phyloP scores from a whole-genome alignment of 2,329 filamentous ascomycete genomes.

The Exophiala aquamarina region DNA sequence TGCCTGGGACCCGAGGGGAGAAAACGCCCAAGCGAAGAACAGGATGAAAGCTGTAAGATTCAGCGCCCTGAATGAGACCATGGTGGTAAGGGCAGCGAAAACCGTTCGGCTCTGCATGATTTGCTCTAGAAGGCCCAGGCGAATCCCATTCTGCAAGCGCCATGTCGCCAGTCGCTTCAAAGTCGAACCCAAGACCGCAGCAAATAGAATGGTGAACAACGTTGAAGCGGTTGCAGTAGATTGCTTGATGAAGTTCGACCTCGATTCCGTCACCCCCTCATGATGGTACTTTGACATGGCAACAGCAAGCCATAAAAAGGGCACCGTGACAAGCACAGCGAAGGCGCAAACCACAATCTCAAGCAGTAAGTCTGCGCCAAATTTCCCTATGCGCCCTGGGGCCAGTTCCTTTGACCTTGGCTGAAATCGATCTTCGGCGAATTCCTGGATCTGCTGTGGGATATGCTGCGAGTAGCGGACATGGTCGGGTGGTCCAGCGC shows the following conservation, averaged over 20 bases:
- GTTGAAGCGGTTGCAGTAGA: constrained; percentile 18
- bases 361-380: constrained; percentile 15
- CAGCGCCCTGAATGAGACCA: constrained; percentile 11
- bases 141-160: constrained; percentile 19
- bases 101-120: constrained; percentile 25
- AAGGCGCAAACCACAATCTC: constrained; percentile 16
- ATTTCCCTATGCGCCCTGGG: constrained; percentile 12
- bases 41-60: constrained; percentile 20
- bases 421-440: neutral
- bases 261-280: constrained; percentile 6
- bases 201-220: constrained; percentile 26
- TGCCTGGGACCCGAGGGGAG: constrained; percentile 25
- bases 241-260: constrained; percentile 12
- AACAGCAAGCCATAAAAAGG: constrained; percentile 18
- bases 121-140: constrained; percentile 25
- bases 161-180: constrained; percentile 22
- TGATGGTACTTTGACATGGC: constrained; percentile 9
- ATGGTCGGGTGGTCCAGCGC: constrained; percentile 5
- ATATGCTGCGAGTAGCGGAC: neutral
- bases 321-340: constrained; percentile 9
- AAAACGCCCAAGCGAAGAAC: constrained; percentile 21
- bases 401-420: neutral
- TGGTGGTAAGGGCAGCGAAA: constrained; percentile 20
- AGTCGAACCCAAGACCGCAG: constrained; percentile 21
- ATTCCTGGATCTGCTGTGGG: too few species aligned